Evolutionary conservation across 805 yeast genomes (phyloP).

Genomic region (Jamesozyma jinghongensis): DNA sequence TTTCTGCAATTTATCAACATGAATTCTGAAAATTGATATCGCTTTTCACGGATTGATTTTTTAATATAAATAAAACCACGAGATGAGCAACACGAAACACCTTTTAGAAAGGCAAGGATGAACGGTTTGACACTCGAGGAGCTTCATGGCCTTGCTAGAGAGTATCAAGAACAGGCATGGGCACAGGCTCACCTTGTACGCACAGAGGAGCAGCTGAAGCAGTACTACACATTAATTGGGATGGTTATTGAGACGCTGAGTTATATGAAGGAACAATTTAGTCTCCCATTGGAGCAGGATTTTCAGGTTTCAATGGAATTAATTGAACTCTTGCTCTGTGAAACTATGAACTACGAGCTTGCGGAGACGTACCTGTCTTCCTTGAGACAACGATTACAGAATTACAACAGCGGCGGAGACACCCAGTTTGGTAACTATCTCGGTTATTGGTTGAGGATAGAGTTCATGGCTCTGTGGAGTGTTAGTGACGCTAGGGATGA

Average conservation of each 20-base stretch:
- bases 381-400: slow-evolving; percentile 18
- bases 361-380: slow-evolving; percentile 24
- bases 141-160: slow-evolving; percentile 19
- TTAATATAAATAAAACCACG: too few relatives aligned
- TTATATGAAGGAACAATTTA: slow-evolving; percentile 9
- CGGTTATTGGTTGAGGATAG: slow-evolving; percentile 16
- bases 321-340: slow-evolving; percentile 20
- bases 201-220: slow-evolving; percentile 19
- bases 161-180: slow-evolving; percentile 21
- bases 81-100: too few relatives aligned
- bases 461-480: slow-evolving; percentile 14
- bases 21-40: too few relatives aligned
- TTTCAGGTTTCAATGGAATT: slow-evolving; percentile 21
- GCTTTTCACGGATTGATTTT: too few relatives aligned
- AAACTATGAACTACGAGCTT: slow-evolving; percentile 24
- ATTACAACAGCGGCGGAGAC: slow-evolving; percentile 9
- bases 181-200: slow-evolving; percentile 8
- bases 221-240: slow-evolving; percentile 28
- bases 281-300: slow-evolving; percentile 23
- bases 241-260: slow-evolving; percentile 21
- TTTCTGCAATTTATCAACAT: neutral
- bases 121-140: too few relatives aligned
- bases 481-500: slow-evolving; percentile 14
- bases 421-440: slow-evolving; percentile 3
- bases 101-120: too few relatives aligned